These are phyloP conservation scores for Artemisia annua DNA, from an alignment of 129 eudicot genomes.

Conservation along the genomic window DNA sequence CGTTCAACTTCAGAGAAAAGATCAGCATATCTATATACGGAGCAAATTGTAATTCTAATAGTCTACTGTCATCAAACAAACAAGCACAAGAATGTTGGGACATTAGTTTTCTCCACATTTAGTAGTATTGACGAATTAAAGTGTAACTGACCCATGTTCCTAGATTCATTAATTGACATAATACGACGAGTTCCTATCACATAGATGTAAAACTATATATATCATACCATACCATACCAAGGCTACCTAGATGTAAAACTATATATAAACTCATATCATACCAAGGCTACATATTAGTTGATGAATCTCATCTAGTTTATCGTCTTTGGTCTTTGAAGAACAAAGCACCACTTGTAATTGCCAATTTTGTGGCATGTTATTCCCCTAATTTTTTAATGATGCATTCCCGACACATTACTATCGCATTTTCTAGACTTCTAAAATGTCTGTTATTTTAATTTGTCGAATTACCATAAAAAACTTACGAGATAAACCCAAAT, in stretches of 20 bases:
- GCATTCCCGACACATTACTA: not conserved
- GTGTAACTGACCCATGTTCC: not conserved
- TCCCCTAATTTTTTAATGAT: not conserved
- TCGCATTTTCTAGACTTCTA: not conserved
- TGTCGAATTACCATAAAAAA: not conserved
- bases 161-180: not conserved
- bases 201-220: not conserved
- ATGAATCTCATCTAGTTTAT: too few species aligned
- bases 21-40: not conserved
- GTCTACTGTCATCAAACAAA: not conserved
- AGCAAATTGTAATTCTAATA: not conserved
- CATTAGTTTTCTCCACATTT: not conserved
- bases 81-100: not conserved
- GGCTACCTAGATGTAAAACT: not conserved
- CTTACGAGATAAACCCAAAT: not conserved
- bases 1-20: constrained; percentile 16
- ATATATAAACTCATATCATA: not conserved
- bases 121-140: not conserved
- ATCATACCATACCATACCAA: not conserved
- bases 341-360: too few species aligned
- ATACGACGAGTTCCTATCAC: not conserved
- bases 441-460: not conserved
- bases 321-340: not conserved
- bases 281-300: not conserved
- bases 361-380: not conserved